Evolutionary conservation across 805 yeast genomes (phyloP).

Genomic region (Saccharomycopsis fodiens): DNA sequence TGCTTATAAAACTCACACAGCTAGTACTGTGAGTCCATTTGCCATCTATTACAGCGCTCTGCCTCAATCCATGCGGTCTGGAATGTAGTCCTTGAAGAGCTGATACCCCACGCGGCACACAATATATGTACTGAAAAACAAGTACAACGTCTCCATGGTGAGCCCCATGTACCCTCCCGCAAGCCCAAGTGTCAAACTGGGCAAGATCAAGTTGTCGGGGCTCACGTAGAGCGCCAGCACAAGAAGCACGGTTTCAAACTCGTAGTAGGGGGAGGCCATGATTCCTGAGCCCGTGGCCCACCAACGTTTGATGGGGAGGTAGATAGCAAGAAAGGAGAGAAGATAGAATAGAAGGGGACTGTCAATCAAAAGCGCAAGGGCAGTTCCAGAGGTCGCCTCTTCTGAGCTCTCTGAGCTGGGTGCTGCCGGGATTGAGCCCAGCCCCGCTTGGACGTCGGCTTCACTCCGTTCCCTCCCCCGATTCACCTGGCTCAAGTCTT

Average conservation of each 20-base stretch:
- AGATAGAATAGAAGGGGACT: too few species aligned
- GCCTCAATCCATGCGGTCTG: slow-evolving; percentile 1
- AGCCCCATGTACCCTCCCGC: background rate
- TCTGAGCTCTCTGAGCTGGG: too few species aligned
- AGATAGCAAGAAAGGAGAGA: background rate
- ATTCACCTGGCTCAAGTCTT: background rate
- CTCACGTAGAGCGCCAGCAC: background rate
- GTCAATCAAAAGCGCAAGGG: too few species aligned
- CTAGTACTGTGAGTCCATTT: too few species aligned
- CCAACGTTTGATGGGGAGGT: background rate
- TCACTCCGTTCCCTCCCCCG: background rate
- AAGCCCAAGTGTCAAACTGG: background rate
- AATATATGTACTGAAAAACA: background rate
- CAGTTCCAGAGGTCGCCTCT: too few species aligned
- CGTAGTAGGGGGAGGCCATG: background rate
- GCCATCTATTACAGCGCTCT: too few species aligned
- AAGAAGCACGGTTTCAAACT: background rate
- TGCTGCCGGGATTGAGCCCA: too few species aligned
- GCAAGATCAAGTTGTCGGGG: background rate
- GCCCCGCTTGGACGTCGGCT: background rate
- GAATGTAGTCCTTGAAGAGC: background rate
- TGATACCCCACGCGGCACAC: background rate
- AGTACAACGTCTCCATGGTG: slow-evolving; percentile 1
- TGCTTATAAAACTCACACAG: too few species aligned
- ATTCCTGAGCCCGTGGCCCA: background rate